Conservation (phyloP, 1,284 basidiomycete genomes). For the Rhodotorula sp. region DNA sequence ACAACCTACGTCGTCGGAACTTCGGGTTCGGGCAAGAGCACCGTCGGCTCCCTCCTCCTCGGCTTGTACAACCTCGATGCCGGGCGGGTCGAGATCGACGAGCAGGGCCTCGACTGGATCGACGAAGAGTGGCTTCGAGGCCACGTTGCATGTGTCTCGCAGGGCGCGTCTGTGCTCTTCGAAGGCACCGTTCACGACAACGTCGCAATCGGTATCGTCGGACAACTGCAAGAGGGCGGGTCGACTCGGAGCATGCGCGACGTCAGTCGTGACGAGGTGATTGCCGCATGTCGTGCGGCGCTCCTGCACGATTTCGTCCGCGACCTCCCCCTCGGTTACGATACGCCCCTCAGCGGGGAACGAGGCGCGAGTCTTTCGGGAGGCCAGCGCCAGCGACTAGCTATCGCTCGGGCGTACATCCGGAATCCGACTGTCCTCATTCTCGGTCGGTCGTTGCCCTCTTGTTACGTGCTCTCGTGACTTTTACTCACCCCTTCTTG, state of each 20-base stretch:
- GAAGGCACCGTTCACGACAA: constrained; percentile 85
- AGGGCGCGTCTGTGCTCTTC: constrained; percentile 71
- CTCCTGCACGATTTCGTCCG: constrained; percentile 83
- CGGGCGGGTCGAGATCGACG: constrained; percentile 69
- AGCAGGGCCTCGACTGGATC: constrained; percentile 71
- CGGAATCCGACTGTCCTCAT: constrained; percentile 86
- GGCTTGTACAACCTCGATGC: constrained; percentile 62
- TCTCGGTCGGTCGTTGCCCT: constrained; percentile 63
- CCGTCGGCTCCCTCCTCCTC: constrained; percentile 76
- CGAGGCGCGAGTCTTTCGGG: constrained; percentile 79
- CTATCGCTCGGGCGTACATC: constrained; percentile 82
- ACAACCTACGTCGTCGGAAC: constrained; percentile 90
- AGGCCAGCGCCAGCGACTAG: constrained; percentile 88
- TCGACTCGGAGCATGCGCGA: constrained; percentile 47
- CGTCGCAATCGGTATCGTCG: constrained; percentile 72
- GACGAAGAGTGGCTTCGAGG: constrained; percentile 70
- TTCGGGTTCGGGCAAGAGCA: constrained; percentile 90
- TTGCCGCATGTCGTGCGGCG: constrained; percentile 77
- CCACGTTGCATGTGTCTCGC: constrained; percentile 75
- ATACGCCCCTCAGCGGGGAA: constrained; percentile 68
- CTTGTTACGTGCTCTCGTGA: constrained; percentile 5
- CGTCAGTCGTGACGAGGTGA: constrained; percentile 68
- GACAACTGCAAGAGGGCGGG: constrained; percentile 49
- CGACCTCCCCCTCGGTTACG: constrained; percentile 81
- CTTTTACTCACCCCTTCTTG: background rate